A percentile compares a stretch with the other conserved stretches of the same genome.
These are phyloP conservation scores for Pythium rishiriense DNA, from an alignment of 352 stramenopile species.

Conservation along the genomic window DNA sequence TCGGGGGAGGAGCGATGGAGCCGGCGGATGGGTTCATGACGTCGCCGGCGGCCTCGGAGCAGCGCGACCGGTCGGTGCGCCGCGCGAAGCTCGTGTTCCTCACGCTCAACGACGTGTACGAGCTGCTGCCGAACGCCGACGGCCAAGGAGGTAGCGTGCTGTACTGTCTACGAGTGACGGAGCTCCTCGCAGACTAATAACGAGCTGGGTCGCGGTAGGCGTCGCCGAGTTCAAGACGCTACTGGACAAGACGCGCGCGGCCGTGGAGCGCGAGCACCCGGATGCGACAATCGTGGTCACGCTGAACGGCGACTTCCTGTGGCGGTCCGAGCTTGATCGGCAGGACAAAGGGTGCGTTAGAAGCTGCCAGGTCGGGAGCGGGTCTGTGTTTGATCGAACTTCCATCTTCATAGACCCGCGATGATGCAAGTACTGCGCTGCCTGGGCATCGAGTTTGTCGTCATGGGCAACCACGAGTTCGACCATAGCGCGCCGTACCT, in stretches of 20 bases:
- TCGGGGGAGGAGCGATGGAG: not conserved
- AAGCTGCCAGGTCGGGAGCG: no score
- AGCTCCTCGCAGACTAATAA: not conserved
- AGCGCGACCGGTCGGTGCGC: not conserved
- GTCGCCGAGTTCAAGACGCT: conserved; percentile 61
- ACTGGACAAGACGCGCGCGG: conserved; percentile 30
- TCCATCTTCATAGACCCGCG: conserved; percentile 33
- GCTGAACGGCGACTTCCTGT: conserved; percentile 76
- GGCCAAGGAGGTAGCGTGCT: conserved; percentile 22
- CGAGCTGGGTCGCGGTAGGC: conserved; percentile 17
- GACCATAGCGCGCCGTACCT: conserved; percentile 57
- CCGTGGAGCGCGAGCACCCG: conserved; percentile 14
- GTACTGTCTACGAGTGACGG: not conserved
- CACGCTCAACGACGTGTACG: conserved; percentile 75
- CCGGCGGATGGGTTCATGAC: conserved; percentile 11
- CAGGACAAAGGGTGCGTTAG: conserved; percentile 70
- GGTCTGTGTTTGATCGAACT: not conserved
- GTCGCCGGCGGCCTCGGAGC: not conserved
- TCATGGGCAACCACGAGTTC: conserved; percentile 83
- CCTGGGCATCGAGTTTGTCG: conserved; percentile 59
- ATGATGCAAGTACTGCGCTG: conserved; percentile 69
- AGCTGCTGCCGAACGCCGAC: conserved; percentile 46
- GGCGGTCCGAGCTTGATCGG: conserved; percentile 60
- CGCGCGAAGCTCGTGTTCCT: conserved; percentile 51
- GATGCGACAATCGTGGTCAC: conserved; percentile 52